Evolutionary conservation across 2,329 filamentous ascomycete species (phyloP).

Genomic region (Cryphonectria japonica): DNA sequence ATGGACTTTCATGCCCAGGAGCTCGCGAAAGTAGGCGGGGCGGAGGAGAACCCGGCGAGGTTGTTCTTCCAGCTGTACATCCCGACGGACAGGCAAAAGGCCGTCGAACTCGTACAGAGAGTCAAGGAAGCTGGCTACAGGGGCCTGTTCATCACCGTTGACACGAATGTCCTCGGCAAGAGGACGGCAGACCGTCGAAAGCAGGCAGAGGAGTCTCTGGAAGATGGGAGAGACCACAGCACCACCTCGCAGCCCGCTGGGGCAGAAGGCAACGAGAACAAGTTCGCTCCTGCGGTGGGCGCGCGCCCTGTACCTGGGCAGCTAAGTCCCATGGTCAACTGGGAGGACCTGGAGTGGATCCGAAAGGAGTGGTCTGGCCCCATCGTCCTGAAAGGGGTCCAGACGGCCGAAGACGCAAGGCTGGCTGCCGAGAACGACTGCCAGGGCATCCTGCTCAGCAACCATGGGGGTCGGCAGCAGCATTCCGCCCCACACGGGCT

Average conservation of each 20-base stretch:
- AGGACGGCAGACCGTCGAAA: conserved; percentile 32
- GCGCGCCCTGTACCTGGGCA: conserved; percentile 25
- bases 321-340: conserved; percentile 29
- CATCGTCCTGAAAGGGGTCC: conserved; percentile 29
- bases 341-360: conserved; percentile 32
- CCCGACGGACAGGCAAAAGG: conserved; percentile 39
- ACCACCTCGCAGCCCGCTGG: conserved; percentile 1
- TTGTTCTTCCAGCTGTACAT: conserved; percentile 42
- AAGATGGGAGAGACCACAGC: conserved; percentile 26
- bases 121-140: conserved; percentile 41
- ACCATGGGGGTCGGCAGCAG: conserved; percentile 29
- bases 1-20: conserved; percentile 41
- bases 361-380: conserved; percentile 36
- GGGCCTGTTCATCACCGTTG: conserved; percentile 45
- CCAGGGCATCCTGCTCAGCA: conserved; percentile 30
- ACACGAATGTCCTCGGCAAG: conserved; percentile 35
- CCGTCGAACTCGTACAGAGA: conserved; percentile 39
- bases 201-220: conserved; percentile 29
- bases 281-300: conserved; percentile 25
- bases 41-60: conserved; percentile 26
- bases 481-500: conserved; percentile 26
- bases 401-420: conserved; percentile 29
- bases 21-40: conserved; percentile 35
- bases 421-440: conserved; percentile 25
- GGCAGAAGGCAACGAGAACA: conserved; percentile 19